Evolutionary conservation across 495 filamentous ascomycete genomes (phyloP), one percentile per base, ranked within the genome.

Genomic region (Saxophila tyrrhenica): DNA sequence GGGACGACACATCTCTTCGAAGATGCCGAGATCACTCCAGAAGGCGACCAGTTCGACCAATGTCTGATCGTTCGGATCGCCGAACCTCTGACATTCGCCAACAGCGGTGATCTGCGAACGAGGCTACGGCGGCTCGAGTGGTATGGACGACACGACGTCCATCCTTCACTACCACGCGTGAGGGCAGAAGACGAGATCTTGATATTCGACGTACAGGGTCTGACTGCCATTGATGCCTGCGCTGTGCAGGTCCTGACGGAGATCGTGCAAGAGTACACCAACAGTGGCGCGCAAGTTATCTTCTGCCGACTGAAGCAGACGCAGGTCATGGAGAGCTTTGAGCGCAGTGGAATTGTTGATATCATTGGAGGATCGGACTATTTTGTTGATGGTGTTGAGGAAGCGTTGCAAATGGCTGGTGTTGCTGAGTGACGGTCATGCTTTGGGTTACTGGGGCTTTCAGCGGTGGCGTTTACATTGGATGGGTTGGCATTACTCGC

Each of bases 1-100:
- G 45, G 45, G 11, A 48, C 45, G 20, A 48, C 10, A 17, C 45
- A 48, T 25, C 11, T 25, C 20, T 48, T 48, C 45, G 45, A 48
- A 48, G 45, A 48, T 17, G 45, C 45, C 10, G 45, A 48, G 10
- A 13, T 48, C 3, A 21, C 45, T 16, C 45, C 45, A 5, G 45
- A 48, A 23, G 45, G 45, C 20, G 45, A 48, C 17, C 45, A 25
- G 25, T 48, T 48, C 45, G 45, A 48, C 17, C 45, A 48, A 10
- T 24, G 21, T 20, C 24, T 48, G 20, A 48, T 48, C 45, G 45
- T 48, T 3, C 45, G 45, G 9, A 48, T 48, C 45, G 21, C 45
- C 13, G 45, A 48, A 17, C 45, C 45, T 9, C 24, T 48, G 5
- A 48, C 45, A 5, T 48, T 48, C 45, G 45, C 45, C 45, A 48